Conservation (phyloP, 2,329 filamentous ascomycete genomes). For the Biscogniauxia sp. region DNA sequence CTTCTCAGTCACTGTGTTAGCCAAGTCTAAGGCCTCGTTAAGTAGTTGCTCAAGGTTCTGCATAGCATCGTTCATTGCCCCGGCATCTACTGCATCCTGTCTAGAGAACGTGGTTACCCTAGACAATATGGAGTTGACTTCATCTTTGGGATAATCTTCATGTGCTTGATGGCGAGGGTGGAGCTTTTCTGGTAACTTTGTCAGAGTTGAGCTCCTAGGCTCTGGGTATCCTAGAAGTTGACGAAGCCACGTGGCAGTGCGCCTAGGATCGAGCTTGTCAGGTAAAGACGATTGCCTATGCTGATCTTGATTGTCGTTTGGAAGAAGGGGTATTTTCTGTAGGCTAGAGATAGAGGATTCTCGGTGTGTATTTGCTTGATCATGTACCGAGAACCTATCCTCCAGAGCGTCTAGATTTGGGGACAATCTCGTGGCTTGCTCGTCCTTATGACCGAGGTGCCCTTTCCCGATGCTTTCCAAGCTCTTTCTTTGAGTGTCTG, state of each 20-base stretch:
- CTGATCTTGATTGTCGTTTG: conserved; percentile 2
- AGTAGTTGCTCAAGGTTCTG: conserved; percentile 45
- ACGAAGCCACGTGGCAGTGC: conserved; percentile 28
- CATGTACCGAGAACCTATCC: not conserved
- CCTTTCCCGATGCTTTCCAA: not conserved
- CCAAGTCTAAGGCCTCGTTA: conserved; percentile 44
- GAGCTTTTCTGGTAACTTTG: conserved; percentile 25
- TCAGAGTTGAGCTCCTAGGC: conserved; percentile 17
- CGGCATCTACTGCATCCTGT: conserved; percentile 21
- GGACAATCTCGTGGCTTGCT: not conserved
- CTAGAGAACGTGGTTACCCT: conserved; percentile 28
- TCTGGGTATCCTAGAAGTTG: conserved; percentile 25
- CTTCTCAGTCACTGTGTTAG: conserved; percentile 39
- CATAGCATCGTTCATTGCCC: conserved; percentile 26
- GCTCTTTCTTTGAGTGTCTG: not conserved
- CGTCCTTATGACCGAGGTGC: not conserved
- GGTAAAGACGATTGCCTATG: conserved; percentile 8
- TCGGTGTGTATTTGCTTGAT: not conserved
- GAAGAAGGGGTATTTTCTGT: conserved; percentile 5
- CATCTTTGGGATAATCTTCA: conserved; percentile 14
- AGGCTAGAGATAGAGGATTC: conserved; percentile 11
- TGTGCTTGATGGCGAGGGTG: conserved; percentile 21
- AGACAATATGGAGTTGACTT: conserved; percentile 12
- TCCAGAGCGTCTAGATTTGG: not conserved
- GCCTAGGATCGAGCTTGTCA: conserved; percentile 18